phyloP scores from a whole-genome alignment of 2,329 filamentous ascomycete species.

The Epichloe aotearoae region DNA sequence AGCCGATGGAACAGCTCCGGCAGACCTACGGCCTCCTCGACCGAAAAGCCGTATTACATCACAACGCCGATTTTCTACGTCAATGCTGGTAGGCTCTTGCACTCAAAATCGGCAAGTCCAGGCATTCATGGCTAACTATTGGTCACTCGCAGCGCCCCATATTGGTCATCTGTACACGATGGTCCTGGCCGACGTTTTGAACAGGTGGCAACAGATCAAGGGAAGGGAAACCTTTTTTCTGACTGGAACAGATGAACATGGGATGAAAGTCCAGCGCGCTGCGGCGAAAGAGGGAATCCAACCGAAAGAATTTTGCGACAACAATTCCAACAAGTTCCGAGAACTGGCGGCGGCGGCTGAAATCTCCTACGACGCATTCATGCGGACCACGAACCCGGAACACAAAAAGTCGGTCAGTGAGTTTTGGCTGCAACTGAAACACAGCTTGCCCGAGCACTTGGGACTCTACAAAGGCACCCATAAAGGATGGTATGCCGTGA shows the following conservation, averaged over 20 bases:
- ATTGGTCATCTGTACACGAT: constrained; percentile 91
- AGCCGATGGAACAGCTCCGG: constrained; percentile 20
- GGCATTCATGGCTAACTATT: not conserved
- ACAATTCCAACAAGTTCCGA: constrained; percentile 67
- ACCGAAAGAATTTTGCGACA: constrained; percentile 79
- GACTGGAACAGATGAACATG: constrained; percentile 95
- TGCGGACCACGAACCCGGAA: constrained; percentile 74
- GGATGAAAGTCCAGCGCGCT: constrained; percentile 90
- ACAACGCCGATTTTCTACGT: constrained; percentile 98
- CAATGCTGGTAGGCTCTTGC: constrained; percentile 58
- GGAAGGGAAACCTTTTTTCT: constrained; percentile 60
- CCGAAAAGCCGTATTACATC: constrained; percentile 75
- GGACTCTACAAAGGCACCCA: constrained; percentile 79
- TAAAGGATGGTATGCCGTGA: constrained; percentile 91
- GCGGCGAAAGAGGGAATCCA: constrained; percentile 58
- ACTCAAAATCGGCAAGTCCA: no score
- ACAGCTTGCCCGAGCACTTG: constrained; percentile 40
- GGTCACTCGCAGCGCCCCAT: constrained; percentile 55
- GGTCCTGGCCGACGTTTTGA: constrained; percentile 80
- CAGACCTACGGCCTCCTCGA: constrained; percentile 6
- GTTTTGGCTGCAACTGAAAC: constrained; percentile 70
- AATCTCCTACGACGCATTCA: constrained; percentile 72
- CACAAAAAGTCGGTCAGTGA: constrained; percentile 78
- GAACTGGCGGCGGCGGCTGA: constrained; percentile 56
- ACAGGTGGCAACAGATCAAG: constrained; percentile 75